phyloP scores from a whole-genome alignment of 177 flowering plant genomes.

The Vitis hybrid region DNA sequence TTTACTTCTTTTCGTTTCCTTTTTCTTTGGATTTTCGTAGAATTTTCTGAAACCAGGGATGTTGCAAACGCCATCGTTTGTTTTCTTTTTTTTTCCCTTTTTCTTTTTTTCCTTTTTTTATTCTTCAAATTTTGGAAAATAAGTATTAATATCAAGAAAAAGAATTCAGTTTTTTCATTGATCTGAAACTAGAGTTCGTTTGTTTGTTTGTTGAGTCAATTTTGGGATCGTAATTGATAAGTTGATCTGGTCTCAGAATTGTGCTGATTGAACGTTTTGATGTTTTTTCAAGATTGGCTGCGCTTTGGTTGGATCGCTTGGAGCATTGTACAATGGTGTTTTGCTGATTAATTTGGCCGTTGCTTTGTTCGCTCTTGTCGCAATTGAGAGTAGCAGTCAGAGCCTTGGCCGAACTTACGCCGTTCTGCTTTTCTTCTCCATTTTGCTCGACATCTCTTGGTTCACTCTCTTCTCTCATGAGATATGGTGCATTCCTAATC shows the following conservation, averaged over 20 bases:
- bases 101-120: too few relatives aligned
- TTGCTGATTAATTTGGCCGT: conserved; percentile 67
- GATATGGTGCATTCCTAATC: conserved; percentile 51
- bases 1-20: not conserved
- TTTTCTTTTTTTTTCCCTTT: too few relatives aligned
- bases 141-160: too few relatives aligned
- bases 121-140: too few relatives aligned
- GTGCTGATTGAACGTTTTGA: not conserved
- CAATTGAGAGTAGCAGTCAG: conserved; percentile 92
- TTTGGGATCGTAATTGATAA: too few relatives aligned
- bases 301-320: conserved; percentile 87
- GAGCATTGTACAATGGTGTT: conserved; percentile 84
- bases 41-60: too few relatives aligned
- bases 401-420: conserved; percentile 85
- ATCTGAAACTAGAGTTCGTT: too few relatives aligned
- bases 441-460: conserved; percentile 75
- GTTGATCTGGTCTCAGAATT: too few relatives aligned
- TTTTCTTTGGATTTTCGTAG: too few relatives aligned
- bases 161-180: too few relatives aligned
- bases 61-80: too few relatives aligned
- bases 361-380: conserved; percentile 86
- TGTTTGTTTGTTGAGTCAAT: too few relatives aligned
- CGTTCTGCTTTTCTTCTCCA: conserved; percentile 63
- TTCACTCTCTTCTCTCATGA: conserved; percentile 61
- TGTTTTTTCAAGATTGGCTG: conserved; percentile 53